phyloP scores from a whole-genome alignment of 1,284 basidiomycete species.

The Grifola frondosa region DNA sequence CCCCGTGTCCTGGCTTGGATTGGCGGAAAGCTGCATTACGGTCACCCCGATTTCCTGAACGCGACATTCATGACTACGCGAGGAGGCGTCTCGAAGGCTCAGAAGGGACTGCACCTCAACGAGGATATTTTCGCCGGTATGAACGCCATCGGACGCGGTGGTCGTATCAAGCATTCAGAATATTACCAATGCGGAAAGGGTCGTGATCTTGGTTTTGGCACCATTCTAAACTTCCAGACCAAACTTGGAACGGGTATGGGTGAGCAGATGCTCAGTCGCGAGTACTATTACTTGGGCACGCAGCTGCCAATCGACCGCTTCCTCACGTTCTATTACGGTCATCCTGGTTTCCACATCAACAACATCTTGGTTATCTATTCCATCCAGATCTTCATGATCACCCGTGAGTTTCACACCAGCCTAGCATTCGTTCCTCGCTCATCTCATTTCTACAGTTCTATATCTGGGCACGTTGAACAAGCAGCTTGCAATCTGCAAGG shows the following conservation, averaged over 20 bases:
- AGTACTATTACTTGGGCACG: constrained; percentile 99
- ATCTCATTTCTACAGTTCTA: constrained; percentile 52
- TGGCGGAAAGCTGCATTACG: constrained; percentile 98
- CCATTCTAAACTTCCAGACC: constrained; percentile 99
- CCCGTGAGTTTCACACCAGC: constrained; percentile 50
- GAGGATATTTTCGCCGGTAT: constrained; percentile 99
- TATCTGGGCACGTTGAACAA: constrained; percentile 95
- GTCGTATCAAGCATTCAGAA: constrained; percentile 99
- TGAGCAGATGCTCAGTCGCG: constrained; percentile 98
- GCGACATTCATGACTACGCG: constrained; percentile 98
- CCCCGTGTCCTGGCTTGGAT: constrained; percentile 94
- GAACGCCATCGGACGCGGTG: constrained; percentile 98
- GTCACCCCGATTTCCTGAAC: constrained; percentile 99
- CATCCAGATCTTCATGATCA: constrained; percentile 94
- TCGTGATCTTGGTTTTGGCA: constrained; percentile 98
- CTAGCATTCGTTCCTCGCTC: constrained; percentile 14
- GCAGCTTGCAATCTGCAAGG: constrained; percentile 82
- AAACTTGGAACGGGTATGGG: constrained; percentile 99
- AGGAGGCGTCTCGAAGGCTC: constrained; percentile 98
- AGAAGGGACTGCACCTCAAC: constrained; percentile 98
- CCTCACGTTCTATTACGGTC: constrained; percentile 99
- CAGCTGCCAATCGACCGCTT: constrained; percentile 98
- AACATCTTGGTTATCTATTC: constrained; percentile 98
- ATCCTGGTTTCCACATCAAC: constrained; percentile 99
- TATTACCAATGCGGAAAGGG: constrained; percentile 99